These are phyloP conservation scores for Naganishia cerealis DNA, from an alignment of 1,284 basidiomycete genomes.

Conservation along the genomic window DNA sequence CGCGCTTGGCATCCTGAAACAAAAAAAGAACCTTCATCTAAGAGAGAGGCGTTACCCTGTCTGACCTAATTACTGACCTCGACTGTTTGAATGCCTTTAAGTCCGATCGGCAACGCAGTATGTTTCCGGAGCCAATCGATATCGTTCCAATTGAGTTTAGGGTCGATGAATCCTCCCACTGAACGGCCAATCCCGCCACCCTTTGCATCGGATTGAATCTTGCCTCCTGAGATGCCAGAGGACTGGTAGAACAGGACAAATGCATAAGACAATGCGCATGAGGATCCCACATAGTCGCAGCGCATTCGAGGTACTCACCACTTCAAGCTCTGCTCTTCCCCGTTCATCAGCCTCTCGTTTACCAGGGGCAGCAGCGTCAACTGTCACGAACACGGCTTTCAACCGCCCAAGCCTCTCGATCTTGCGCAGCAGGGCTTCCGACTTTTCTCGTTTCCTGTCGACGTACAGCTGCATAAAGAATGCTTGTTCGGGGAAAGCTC, in stretches of 20 bases:
- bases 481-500: constrained; percentile 40
- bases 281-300: too few relatives aligned
- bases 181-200: constrained; percentile 54
- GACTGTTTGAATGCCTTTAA: constrained; percentile 55
- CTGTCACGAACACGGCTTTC: constrained; percentile 54
- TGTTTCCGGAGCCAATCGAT: constrained; percentile 50
- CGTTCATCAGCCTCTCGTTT: constrained; percentile 55
- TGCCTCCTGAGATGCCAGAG: constrained; percentile 52
- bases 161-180: constrained; percentile 53
- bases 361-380: constrained; percentile 53
- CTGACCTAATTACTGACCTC: constrained; percentile 35
- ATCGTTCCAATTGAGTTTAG: constrained; percentile 50
- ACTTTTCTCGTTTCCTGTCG: constrained; percentile 49
- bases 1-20: constrained; percentile 50
- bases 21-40: neutral
- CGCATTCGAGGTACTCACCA: constrained; percentile 34
- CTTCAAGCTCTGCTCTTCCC: constrained; percentile 49
- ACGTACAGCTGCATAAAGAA: constrained; percentile 56
- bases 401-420: constrained; percentile 46
- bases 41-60: neutral
- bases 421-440: constrained; percentile 46
- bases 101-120: constrained; percentile 49
- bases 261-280: neutral
- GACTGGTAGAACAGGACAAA: constrained; percentile 35
- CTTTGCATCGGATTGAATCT: constrained; percentile 48